Conservation (phyloP, 768 basidiomycete species). For the Xanthoconium stramineum region DNA sequence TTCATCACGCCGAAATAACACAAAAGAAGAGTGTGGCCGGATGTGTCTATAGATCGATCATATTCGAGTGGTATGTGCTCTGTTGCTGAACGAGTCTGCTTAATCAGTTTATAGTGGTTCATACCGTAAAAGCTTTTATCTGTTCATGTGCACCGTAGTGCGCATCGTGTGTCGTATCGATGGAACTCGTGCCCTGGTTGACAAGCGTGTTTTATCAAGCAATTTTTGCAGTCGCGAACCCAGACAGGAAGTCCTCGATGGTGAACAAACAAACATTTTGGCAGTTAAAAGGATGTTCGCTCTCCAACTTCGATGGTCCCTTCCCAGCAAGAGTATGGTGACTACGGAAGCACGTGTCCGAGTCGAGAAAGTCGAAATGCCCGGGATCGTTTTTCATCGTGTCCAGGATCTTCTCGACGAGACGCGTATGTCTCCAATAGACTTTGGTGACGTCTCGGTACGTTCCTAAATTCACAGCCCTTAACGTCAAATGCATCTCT, state of each 20-base stretch:
- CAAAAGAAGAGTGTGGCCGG: not conserved
- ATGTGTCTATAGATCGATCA: not conserved
- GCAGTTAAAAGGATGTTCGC: not conserved
- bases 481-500: not conserved
- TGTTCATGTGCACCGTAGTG: not conserved
- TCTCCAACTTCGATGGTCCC: not conserved
- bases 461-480: not conserved
- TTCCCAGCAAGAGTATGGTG: not conserved
- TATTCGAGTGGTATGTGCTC: not conserved
- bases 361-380: constrained; percentile 9
- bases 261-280: not conserved
- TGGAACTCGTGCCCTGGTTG: not conserved
- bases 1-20: not conserved
- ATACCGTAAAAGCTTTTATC: not conserved
- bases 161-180: not conserved
- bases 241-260: not conserved
- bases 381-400: not conserved
- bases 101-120: not conserved
- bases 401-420: not conserved
- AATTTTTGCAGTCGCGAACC: not conserved
- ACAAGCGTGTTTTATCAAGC: not conserved
- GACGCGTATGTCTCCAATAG: not conserved
- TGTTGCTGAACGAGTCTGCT: not conserved
- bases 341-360: not conserved
- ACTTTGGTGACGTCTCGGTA: constrained; percentile 5